A percentile compares a stretch with the other conserved stretches of the same genome.
phyloP scores from a whole-genome alignment of 164 flowering plant genomes.

The Sedum album region DNA sequence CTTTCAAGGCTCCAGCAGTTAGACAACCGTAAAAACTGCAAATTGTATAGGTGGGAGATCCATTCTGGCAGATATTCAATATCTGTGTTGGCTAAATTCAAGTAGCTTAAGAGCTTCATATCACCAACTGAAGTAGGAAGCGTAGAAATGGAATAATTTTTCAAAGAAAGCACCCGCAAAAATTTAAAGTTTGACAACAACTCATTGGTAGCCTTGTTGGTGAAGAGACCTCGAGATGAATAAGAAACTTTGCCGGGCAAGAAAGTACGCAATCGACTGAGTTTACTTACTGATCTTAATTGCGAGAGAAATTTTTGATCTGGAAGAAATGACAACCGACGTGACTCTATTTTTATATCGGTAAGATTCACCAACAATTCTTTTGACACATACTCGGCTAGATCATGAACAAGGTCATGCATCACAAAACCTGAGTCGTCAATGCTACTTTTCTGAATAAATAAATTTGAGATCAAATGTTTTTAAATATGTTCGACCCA shows the following conservation, averaged over 20 bases:
- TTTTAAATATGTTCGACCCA: slow-evolving; percentile 19
- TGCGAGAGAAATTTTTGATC: too few species aligned
- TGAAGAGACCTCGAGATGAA: neutral
- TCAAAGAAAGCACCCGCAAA: slow-evolving; percentile 19
- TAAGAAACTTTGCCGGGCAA: neutral
- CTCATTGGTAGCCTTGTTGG: neutral
- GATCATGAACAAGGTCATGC: too few species aligned
- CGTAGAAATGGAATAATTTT: neutral
- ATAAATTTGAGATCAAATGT: too few species aligned
- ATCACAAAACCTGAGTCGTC: too few species aligned
- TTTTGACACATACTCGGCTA: too few species aligned
- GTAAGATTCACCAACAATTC: too few species aligned
- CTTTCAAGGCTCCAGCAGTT: neutral
- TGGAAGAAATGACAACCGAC: too few species aligned
- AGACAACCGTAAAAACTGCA: slow-evolving; percentile 10
- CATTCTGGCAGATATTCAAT: slow-evolving; percentile 8
- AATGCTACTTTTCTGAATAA: too few species aligned
- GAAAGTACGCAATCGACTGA: slow-evolving; percentile 20
- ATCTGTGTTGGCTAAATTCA: slow-evolving; percentile 9
- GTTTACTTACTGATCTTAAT: too few species aligned
- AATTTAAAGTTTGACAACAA: too few species aligned
- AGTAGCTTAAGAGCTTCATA: too few species aligned
- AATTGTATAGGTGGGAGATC: neutral
- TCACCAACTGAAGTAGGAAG: slow-evolving; percentile 14
- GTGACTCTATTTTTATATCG: too few species aligned